phyloP scores from a whole-genome alignment of 2,329 filamentous ascomycete genomes.

The Fusarium illudens region DNA sequence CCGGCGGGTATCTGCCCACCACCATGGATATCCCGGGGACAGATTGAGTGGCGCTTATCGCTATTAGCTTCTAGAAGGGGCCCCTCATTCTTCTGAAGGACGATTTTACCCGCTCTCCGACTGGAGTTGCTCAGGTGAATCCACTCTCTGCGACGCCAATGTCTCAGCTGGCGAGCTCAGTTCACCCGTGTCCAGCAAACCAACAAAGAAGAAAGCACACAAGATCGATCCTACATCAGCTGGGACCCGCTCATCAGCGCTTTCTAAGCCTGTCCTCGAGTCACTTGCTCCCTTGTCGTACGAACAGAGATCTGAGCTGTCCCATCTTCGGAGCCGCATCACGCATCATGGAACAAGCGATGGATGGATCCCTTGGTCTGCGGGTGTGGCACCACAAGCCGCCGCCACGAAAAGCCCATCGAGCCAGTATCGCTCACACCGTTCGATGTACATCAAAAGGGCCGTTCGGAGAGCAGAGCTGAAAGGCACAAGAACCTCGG shows the following conservation, averaged over 20 bases:
- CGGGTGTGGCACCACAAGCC: slow-evolving; percentile 28
- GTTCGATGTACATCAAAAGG: slow-evolving; percentile 6
- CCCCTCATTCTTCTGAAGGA: neutral
- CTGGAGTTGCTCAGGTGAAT: slow-evolving; percentile 2
- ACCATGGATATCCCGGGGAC: neutral
- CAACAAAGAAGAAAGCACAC: slow-evolving; percentile 17
- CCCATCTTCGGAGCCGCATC: slow-evolving; percentile 5
- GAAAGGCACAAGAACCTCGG: neutral
- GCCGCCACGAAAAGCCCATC: slow-evolving; percentile 10
- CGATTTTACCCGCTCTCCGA: slow-evolving; percentile 1
- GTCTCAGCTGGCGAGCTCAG: slow-evolving; percentile 24
- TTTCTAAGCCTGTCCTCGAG: slow-evolving; percentile 17
- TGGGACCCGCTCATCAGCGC: neutral
- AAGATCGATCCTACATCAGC: slow-evolving; percentile 25
- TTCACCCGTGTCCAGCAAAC: slow-evolving; percentile 15
- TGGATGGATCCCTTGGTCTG: slow-evolving; percentile 14
- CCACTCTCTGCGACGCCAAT: slow-evolving; percentile 10
- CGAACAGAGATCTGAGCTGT: slow-evolving; percentile 5
- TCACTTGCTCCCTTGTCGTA: slow-evolving; percentile 21
- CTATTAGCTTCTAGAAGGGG: slow-evolving; percentile 10
- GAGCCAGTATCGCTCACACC: slow-evolving; percentile 19
- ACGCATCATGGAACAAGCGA: slow-evolving; percentile 2
- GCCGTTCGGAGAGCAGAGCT: neutral
- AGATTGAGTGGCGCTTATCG: neutral
- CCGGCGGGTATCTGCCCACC: neutral